A percentile compares a stretch with the other conserved stretches of the same genome.
These are phyloP conservation scores for Beta vulgaris DNA, from an alignment of 148 eudicot genomes.

Conservation along the genomic window DNA sequence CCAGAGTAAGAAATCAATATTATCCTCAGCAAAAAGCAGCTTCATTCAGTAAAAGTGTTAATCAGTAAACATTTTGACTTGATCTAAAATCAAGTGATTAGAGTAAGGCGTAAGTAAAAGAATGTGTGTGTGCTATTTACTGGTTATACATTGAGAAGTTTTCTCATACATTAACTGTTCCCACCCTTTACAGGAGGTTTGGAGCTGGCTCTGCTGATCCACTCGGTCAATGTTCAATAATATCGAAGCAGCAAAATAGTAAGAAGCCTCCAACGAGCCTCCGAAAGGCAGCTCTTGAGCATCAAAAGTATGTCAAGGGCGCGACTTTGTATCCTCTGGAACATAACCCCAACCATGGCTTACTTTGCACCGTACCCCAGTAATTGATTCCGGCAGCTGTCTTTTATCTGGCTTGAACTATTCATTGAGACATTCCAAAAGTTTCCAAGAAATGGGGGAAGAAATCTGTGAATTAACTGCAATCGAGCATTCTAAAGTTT, in stretches of 20 bases:
- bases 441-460: background rate
- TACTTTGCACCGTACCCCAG: conserved; percentile 65
- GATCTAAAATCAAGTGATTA: too few species aligned
- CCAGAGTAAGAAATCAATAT: too few species aligned
- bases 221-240: conserved; percentile 60
- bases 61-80: too few species aligned
- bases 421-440: background rate
- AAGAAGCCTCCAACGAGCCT: conserved; percentile 33
- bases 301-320: conserved; percentile 64
- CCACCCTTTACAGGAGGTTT: conserved; percentile 49
- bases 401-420: background rate
- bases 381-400: conserved; percentile 16
- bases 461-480: background rate
- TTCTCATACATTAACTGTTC: background rate
- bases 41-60: too few species aligned
- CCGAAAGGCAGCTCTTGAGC: conserved; percentile 61
- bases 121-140: background rate
- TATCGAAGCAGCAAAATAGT: conserved; percentile 45
- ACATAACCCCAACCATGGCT: conserved; percentile 73
- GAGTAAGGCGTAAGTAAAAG: background rate
- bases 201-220: conserved; percentile 85
- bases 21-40: too few species aligned
- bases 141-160: background rate
- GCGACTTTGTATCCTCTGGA: conserved; percentile 87
- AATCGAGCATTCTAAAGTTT: background rate